Evolutionary conservation across 2,329 filamentous ascomycete species (phyloP).

Genomic region (Mycogone perniciosa): DNA sequence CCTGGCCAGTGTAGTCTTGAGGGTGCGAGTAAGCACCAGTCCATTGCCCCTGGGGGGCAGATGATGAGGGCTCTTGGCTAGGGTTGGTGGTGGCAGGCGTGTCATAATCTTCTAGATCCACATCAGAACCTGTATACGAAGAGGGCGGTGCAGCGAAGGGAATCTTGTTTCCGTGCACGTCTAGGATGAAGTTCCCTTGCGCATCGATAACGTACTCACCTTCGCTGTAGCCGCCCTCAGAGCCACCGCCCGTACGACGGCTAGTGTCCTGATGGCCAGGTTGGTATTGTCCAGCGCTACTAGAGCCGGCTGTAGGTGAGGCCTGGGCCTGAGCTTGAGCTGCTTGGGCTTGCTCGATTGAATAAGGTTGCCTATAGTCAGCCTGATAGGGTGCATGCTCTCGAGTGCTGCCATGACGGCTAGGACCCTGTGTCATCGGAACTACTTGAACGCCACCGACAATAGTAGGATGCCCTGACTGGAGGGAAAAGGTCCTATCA

Average conservation of each 20-base stretch:
- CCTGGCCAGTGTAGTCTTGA: constrained; percentile 60
- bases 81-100: constrained; percentile 41
- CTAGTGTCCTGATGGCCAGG: constrained; percentile 18
- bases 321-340: constrained; percentile 33
- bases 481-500: constrained; percentile 76
- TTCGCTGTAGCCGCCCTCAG: constrained; percentile 59
- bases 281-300: constrained; percentile 19
- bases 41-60: constrained; percentile 32
- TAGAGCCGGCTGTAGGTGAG: constrained; percentile 25
- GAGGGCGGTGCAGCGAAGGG: constrained; percentile 42
- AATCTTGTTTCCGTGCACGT: constrained; percentile 55
- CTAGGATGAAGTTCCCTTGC: constrained; percentile 54
- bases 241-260: constrained; percentile 28
- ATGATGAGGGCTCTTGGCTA: constrained; percentile 28
- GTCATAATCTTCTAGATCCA: constrained; percentile 52
- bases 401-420: constrained; percentile 43
- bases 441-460: constrained; percentile 94
- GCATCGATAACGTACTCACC: constrained; percentile 65
- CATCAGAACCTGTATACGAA: constrained; percentile 43
- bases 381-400: constrained; percentile 26
- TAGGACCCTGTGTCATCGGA: constrained; percentile 71
- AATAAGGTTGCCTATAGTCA: constrained; percentile 26
- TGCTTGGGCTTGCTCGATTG: constrained; percentile 34
- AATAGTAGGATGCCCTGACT: constrained; percentile 79
- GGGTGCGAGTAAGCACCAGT: constrained; percentile 35